A percentile compares a stretch with the other conserved stretches of the same genome.
Evolutionary conservation across 2,329 filamentous ascomycete genomes (phyloP).

Genomic region (Cytospora mali): DNA sequence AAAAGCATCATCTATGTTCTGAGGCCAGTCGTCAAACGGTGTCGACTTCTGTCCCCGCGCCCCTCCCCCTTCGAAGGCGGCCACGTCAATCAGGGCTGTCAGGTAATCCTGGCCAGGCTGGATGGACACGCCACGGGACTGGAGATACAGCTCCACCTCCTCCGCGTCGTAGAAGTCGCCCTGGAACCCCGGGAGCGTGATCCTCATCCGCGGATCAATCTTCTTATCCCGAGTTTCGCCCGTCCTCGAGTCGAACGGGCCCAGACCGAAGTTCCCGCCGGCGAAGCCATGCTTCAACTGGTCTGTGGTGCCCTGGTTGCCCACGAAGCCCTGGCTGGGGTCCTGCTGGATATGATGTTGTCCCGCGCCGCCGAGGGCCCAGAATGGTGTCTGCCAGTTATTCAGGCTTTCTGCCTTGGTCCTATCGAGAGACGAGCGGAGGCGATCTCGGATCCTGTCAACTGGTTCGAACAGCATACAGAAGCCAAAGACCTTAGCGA

Average conservation of each 20-base stretch:
- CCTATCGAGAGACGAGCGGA: conserved; percentile 7
- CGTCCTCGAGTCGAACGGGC: conserved; percentile 49
- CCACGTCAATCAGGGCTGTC: conserved; percentile 56
- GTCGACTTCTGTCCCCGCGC: background rate
- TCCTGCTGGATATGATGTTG: conserved; percentile 17
- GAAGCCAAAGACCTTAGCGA: conserved; percentile 26
- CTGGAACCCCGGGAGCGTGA: conserved; percentile 63
- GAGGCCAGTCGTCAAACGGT: conserved; percentile 3
- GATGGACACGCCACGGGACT: conserved; percentile 63
- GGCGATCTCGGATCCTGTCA: conserved; percentile 25
- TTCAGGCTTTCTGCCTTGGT: conserved; percentile 18
- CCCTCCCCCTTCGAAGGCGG: conserved; percentile 40
- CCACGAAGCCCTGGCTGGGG: conserved; percentile 32
- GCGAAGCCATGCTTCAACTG: conserved; percentile 33
- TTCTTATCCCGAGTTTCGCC: conserved; percentile 45
- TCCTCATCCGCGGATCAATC: conserved; percentile 51
- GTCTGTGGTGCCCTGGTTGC: conserved; percentile 42
- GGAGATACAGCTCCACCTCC: conserved; percentile 76
- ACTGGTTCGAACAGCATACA: conserved; percentile 28
- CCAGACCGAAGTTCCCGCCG: conserved; percentile 46
- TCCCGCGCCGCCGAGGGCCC: conserved; percentile 25
- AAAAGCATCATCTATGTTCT: conserved; percentile 10
- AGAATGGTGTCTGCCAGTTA: conserved; percentile 27
- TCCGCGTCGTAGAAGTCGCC: conserved; percentile 77
- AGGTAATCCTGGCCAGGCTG: conserved; percentile 63